Base-by-base conservation (phyloP, 805 yeast species). In the Lachancea dasiensis region DNA sequence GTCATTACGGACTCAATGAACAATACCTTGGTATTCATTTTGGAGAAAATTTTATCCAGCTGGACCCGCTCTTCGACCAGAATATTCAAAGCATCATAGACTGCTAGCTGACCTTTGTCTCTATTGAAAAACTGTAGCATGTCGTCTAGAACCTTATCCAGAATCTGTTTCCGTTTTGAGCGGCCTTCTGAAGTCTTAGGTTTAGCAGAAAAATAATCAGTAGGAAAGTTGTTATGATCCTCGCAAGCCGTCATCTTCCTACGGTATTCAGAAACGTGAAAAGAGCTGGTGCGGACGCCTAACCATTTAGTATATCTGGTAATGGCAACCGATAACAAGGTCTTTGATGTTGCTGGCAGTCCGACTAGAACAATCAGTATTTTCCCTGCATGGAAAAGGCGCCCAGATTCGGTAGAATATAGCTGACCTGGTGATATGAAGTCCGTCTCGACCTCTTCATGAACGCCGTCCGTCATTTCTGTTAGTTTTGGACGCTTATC, bases 51-150 rank as follows among this genome's bases (percentile, higher is more conserved):
- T 23, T 69, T 68, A 19, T 72, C 73, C 26, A 90, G 61, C 21
- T 71, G 73, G 6, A 68, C 51, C 49, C 99, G 71, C 48, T 81
- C 82, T 35, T 71, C 69, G 15, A 81, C 75, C 33, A 81, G 65
- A 5, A 92, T 95, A 58, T 92, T 92, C 35, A 92, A 83, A 0
- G 97, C 97, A 61, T 92, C 99, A 61, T 85, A 92, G 16, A 92
- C 85, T 4, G 95, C 98, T 22, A 92, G 86, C 63, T 92, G 98
- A 8, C 97, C 97, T 52, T 76, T 77, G 45, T 80, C 86, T 20
- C 73, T 72, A 45, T 75, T 73, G 60, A 86, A 86, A 52, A 84
- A 87, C 17, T 68, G 64, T 39, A 73, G 56, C 58, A 90, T 78
- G 55, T 86, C 97, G 32, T 63, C 63, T 26, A 83, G 58, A 49